Conservation (phyloP, 2,329 filamentous ascomycete genomes). For the Dryadomyces quercus-mongolicae region DNA sequence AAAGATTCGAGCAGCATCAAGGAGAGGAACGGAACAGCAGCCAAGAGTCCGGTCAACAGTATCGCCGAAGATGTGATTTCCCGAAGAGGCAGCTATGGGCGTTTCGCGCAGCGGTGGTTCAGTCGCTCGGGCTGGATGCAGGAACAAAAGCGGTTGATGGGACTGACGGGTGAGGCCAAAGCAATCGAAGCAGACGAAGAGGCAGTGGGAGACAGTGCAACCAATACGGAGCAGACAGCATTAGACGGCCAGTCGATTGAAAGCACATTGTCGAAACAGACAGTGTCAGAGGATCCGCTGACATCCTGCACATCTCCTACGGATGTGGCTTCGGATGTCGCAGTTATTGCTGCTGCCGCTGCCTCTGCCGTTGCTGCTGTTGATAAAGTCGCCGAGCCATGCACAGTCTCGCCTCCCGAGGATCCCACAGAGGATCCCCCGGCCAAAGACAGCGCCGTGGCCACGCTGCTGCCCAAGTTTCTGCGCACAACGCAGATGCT, state of each 20-base stretch:
- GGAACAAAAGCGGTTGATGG: conserved; percentile 57
- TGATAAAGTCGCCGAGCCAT: background rate
- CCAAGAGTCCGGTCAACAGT: conserved; percentile 32
- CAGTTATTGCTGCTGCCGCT: background rate
- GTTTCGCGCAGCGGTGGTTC: conserved; percentile 88
- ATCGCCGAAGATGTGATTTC: conserved; percentile 84
- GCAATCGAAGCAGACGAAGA: conserved; percentile 18
- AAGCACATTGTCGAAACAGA: background rate
- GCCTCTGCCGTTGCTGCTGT: conserved; percentile 5
- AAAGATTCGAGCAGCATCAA: conserved; percentile 19
- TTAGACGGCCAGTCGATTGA: background rate
- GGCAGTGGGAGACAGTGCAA: background rate
- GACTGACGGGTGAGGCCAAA: conserved; percentile 44
- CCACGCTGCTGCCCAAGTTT: conserved; percentile 66
- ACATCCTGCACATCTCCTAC: background rate
- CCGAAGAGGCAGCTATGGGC: conserved; percentile 70
- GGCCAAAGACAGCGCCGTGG: conserved; percentile 23
- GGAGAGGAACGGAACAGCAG: background rate
- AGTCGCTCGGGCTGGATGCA: conserved; percentile 70
- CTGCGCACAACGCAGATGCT: conserved; percentile 74
- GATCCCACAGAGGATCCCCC: conserved; percentile 12
- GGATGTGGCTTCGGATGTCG: background rate
- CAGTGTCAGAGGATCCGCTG: background rate
- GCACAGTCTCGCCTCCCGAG: background rate
- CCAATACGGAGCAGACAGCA: background rate